phyloP scores from a whole-genome alignment of 2,329 filamentous ascomycete genomes.

The Epichloe sibirici region DNA sequence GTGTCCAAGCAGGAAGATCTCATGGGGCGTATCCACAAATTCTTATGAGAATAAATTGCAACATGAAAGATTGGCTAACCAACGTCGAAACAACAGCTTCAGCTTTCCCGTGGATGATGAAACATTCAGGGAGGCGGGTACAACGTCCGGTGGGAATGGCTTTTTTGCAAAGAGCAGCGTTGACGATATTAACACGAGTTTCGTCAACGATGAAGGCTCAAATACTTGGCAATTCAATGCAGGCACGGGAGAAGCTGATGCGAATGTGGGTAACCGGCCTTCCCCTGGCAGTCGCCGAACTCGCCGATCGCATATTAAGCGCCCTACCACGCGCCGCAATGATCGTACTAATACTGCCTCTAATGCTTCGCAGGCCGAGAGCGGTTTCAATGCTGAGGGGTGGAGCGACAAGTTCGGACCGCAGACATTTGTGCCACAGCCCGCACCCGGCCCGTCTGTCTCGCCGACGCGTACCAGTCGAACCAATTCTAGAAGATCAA shows the following conservation, averaged over 20 bases:
- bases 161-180: conserved; percentile 37
- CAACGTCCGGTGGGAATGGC: conserved; percentile 12
- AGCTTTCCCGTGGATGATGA: conserved; percentile 33
- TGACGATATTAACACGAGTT: conserved; percentile 51
- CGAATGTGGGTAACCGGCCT: conserved; percentile 19
- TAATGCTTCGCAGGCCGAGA: conserved; percentile 14
- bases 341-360: conserved; percentile 13
- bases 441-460: conserved; percentile 23
- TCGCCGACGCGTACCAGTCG: conserved; percentile 34
- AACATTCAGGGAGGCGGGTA: conserved; percentile 20
- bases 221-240: conserved; percentile 40
- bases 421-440: conserved; percentile 40
- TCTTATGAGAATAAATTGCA: neutral
- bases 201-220: conserved; percentile 36
- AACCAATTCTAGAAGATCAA: conserved; percentile 45
- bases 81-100: conserved; percentile 32
- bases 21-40: neutral
- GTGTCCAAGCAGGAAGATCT: neutral
- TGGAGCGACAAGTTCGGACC: conserved; percentile 43
- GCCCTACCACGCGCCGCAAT: conserved; percentile 10
- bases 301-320: conserved; percentile 27
- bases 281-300: conserved; percentile 27
- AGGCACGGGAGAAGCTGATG: conserved; percentile 24
- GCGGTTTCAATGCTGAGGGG: conserved; percentile 36
- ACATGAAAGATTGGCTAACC: conserved; percentile 20